A percentile compares a stretch with the other conserved stretches of the same genome.
phyloP scores from a whole-genome alignment of 1,284 basidiomycete species.

The Takashimella koratensis region DNA sequence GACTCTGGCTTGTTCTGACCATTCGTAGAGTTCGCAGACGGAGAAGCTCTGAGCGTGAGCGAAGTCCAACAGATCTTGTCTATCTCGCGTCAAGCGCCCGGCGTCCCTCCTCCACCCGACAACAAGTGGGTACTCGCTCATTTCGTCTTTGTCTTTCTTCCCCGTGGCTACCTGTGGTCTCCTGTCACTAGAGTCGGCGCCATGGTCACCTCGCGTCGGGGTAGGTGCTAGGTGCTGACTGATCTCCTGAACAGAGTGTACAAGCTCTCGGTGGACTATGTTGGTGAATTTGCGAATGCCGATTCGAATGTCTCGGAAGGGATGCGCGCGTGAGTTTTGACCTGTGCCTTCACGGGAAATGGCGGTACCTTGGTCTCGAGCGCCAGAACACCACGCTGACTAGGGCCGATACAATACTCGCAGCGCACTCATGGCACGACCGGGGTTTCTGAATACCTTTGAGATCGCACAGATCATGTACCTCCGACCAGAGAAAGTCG shows the following conservation, averaged over 20 bases:
- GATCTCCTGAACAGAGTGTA: conserved; percentile 31
- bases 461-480: conserved; percentile 47
- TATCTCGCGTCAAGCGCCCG: conserved; percentile 25
- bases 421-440: conserved; percentile 28
- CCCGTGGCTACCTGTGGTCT: neutral
- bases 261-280: conserved; percentile 38
- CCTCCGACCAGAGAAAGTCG: conserved; percentile 37
- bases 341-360: no score
- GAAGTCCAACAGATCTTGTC: conserved; percentile 36
- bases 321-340: conserved; percentile 43
- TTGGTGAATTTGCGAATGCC: conserved; percentile 38
- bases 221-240: no score
- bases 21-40: conserved; percentile 37
- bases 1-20: neutral
- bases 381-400: no score
- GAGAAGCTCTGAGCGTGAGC: conserved; percentile 40
- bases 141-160: neutral
- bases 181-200: no score
- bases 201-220: no score
- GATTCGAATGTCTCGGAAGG: conserved; percentile 25
- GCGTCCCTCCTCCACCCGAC: conserved; percentile 38
- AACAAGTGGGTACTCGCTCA: conserved; percentile 34
- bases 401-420: no score
- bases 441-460: conserved; percentile 43
- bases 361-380: no score